A percentile compares a stretch with the other conserved stretches of the same genome.
Conservation (phyloP, 139 green algal genomes). For the Chlamydomonas schloesseri region DNA sequence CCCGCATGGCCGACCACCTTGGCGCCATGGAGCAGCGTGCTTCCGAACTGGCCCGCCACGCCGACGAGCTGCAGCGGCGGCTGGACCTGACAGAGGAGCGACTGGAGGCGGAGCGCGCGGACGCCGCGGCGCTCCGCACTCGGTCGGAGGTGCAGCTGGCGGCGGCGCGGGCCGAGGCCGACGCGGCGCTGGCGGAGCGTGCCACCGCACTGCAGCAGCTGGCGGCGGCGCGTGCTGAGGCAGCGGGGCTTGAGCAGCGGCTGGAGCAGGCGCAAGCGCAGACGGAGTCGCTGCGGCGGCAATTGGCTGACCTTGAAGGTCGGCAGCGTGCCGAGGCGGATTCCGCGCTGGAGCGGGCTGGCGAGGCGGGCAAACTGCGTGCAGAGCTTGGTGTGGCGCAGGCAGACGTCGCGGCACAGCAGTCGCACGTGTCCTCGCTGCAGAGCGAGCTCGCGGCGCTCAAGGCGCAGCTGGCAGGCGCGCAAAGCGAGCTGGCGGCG, state of each 20-base stretch:
- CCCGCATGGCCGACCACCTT: conserved; percentile 5
- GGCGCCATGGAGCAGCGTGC: neutral
- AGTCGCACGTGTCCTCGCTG: neutral
- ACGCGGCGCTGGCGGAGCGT: conserved; percentile 5
- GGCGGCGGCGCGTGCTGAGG: neutral
- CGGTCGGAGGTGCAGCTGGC: neutral
- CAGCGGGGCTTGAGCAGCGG: neutral
- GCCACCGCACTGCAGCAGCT: conserved; percentile 10
- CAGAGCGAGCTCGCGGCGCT: neutral
- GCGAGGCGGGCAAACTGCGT: neutral
- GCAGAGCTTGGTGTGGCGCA: neutral
- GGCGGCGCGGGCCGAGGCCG: neutral
- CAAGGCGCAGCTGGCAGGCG: neutral
- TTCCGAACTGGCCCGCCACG: neutral
- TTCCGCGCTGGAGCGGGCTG: neutral
- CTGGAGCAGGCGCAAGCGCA: neutral
- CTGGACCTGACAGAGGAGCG: neutral
- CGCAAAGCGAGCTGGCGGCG: no score
- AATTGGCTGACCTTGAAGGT: neutral
- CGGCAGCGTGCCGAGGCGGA: neutral
- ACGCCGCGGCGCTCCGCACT: neutral
- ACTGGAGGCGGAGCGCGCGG: conserved; percentile 4
- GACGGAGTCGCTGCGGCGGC: neutral
- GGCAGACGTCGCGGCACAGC: neutral
- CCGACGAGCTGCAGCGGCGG: conserved; percentile 25